Evolutionary conservation across 208 protist genomes (phyloP), one percentile per base, ranked within the genome.

Genomic region (Porcisia hertigi): DNA sequence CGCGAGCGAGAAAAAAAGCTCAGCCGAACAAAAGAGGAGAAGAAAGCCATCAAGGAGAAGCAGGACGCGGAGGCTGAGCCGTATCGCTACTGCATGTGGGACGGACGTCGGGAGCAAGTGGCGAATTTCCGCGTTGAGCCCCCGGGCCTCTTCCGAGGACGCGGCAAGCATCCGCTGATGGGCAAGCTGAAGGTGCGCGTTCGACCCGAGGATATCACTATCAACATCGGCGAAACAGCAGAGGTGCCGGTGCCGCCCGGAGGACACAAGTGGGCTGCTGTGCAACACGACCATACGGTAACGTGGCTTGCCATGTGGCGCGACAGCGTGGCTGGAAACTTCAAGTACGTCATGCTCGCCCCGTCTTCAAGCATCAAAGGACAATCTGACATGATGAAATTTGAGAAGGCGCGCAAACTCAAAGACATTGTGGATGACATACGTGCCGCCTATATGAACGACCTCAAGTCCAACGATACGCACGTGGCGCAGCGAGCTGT

Each of bases 271-370:
- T 99, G 98, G 98, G 91, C 79, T 41, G 86, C 86, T 12, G 93
- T 99, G 30, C 66, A 97, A 53, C 96, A 99, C 83, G 90, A 99
- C 82, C 91, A 99, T 77, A 98, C 85, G 55, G 98, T 99, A 36
- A 98, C 98, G 36, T 99, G 99, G 99, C 88, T 99, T 30, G 98
- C 98, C 41, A 97, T 93, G 83, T 99, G 98, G 98, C 98, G 87
- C 47, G 99, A 99, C 77, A 95, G 76, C 71, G 90, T 99, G 66
- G 85, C 87, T 49, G 94, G 91, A 20, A 92, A 88, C 69, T 88
- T 86, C 54, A 99, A 99, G 88, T 99, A 99, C 88, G 98, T 99
- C 58, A 99, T 98, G 95, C 93, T 99, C 2, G 94, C 94, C 12
- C 76, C 97, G 9, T 92, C 82, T 6, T 99, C 98, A n/a, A 89